Base-by-base conservation (phyloP, 768 basidiomycete genomes). In the Dictyophora rubrovolvata region DNA sequence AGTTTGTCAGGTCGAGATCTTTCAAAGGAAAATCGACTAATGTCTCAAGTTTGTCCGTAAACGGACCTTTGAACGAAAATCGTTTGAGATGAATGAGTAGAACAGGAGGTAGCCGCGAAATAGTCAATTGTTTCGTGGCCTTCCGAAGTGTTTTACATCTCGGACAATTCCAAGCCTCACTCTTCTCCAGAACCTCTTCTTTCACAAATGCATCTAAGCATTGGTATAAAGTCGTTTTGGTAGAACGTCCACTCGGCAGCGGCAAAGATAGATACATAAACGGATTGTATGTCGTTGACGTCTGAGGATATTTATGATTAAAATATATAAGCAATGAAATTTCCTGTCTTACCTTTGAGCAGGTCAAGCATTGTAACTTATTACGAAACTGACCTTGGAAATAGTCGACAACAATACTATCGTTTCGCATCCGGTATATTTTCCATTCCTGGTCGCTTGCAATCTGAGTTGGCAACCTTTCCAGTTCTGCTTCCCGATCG, bases 381-480 rank as follows among this genome's bases (percentile, higher is more conserved):
- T 87, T 97, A 63, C 91, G 77, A 70, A 96, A 97, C 70, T 98
- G 96, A 11, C 95, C 95, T 72, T 98, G 95, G 76, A 99, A 97
- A 68, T 87, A 89, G 71, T 97, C 94, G 28, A 98, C 96, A 55
- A 99, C 86, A 56, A 98, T 72, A 65, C 89, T 92, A 69, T 99
- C 92, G 68, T 97, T 93, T 58, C 90, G 80, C 74, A 83, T 82
- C 69, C 83, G 83, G 78, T 96, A 98, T 42, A 86, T 80, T 62
- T 82, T 77, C 95, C 95, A 99, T 72, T 97, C 95, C 66, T 89
- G 82, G 64, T 91, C 88, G 68, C 89, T 87, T 18, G 93, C 93
- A 63, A 96, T 79, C 68, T 93, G 89, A 7, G 84, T 79, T 8
- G 94, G 87, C 18, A 97, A 73, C 54, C 82, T 79, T 71, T 99